Evolutionary conservation across 2,329 filamentous ascomycete species (phyloP), one percentile per base, ranked within the genome.

Genomic region (Cadophora sp.): DNA sequence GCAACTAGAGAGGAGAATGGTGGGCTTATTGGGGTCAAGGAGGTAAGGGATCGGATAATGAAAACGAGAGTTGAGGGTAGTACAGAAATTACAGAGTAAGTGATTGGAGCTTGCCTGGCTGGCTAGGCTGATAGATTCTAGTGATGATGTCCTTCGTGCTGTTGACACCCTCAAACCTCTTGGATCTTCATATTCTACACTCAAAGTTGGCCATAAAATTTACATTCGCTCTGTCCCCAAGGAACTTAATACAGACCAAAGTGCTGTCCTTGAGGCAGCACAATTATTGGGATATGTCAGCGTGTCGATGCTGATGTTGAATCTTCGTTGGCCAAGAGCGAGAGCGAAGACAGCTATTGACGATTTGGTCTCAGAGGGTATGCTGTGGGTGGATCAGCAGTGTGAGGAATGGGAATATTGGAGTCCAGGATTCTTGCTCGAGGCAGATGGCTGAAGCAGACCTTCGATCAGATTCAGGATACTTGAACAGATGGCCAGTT

Each of bases 301-400:
- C 66, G 87, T 97, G 18, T 91, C 91, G 0, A 96, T 98, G 91
- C 81, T 99, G 64, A 90, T 91, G 80, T 81, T 91, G 60, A 99
- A 99, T 77, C 80, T 99, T 33, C 85, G 84, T 18, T 99, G 96
- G 96, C 90, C 95, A 72, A 83, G 87, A 53, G 91, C 94, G 6
- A 85, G 96, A 70, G 92, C 93, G n/a, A 86, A 91, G 77, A 97
- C 96, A 0, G 94, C 95, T 1, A 86, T 98, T 61, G 93, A 97
- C 69, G 96, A 99, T 79, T 81, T 99, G 41, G 84, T 98, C 61
- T 89, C 90, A 0, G 93, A 96, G 75, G 93, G 94, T 62, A 87
- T 99, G 82, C 87, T 99, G 16, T 99, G 96, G 96, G 89, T 98
- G 6, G 96, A 99, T 79, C 88, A 87, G 72, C 94, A 97, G 80